Percentiles rank a stretch among this genome's conserved stretches.
Conservation (phyloP, 1,284 basidiomycete genomes). For the Tetrapyrgos nigripes region DNA sequence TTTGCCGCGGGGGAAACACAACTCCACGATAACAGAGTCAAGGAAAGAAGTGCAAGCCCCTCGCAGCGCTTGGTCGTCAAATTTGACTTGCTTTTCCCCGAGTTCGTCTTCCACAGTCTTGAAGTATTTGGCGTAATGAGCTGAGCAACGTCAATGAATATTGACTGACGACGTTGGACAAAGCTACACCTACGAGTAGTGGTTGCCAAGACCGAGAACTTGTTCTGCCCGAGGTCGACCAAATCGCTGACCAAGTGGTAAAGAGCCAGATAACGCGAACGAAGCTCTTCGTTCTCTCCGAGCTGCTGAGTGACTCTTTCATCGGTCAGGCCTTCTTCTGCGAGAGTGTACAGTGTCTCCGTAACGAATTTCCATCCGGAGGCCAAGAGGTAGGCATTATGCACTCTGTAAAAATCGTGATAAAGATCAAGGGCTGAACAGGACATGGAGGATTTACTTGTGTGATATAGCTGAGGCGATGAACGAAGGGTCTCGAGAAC, state of each 20-base stretch:
- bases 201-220: constrained; percentile 69
- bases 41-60: constrained; percentile 74
- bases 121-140: constrained; percentile 73
- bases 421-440: not conserved
- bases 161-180: not conserved
- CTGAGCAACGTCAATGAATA: constrained; percentile 41
- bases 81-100: constrained; percentile 54
- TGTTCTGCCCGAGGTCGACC: constrained; percentile 62
- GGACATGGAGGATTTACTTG: constrained; percentile 48
- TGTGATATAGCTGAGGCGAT: constrained; percentile 63
- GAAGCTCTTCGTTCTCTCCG: constrained; percentile 51
- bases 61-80: constrained; percentile 67
- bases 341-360: constrained; percentile 58
- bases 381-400: constrained; percentile 79
- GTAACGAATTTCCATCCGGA: constrained; percentile 76
- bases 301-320: constrained; percentile 56
- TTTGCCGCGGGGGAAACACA: constrained; percentile 70
- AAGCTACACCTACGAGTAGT: constrained; percentile 58
- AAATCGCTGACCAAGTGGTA: constrained; percentile 66
- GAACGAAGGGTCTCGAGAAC: constrained; percentile 48
- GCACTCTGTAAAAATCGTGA: constrained; percentile 55
- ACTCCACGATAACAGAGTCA: constrained; percentile 80
- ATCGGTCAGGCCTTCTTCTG: constrained; percentile 58
- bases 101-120: constrained; percentile 48
- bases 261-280: constrained; percentile 65